These are phyloP conservation scores for Ceratobasidium sp. DNA, from an alignment of 1,284 basidiomycete genomes.

Conservation along the genomic window DNA sequence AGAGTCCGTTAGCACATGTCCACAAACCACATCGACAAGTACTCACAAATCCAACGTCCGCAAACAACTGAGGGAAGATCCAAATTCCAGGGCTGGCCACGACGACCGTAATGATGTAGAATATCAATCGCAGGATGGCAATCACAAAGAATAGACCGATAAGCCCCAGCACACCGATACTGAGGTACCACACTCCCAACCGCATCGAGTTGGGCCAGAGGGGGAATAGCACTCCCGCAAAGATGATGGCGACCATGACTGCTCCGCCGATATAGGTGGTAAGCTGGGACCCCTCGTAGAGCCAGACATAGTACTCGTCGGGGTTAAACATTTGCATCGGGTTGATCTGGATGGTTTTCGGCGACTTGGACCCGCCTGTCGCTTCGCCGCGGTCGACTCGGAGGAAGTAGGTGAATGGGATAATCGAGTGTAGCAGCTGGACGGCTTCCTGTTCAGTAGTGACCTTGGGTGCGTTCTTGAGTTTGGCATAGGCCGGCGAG, in stretches of 20 bases:
- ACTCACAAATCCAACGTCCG: conserved; percentile 98
- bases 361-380: conserved; percentile 71
- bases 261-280: conserved; percentile 91
- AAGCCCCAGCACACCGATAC: conserved; percentile 85
- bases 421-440: conserved; percentile 70
- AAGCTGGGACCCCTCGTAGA: conserved; percentile 94
- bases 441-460: conserved; percentile 80
- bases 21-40: conserved; percentile 16
- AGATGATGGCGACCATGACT: conserved; percentile 91
- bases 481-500: conserved; percentile 89
- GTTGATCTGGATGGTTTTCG: conserved; percentile 81
- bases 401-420: conserved; percentile 89
- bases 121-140: conserved; percentile 90
- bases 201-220: conserved; percentile 94
- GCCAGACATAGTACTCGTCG: conserved; percentile 92
- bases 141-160: conserved; percentile 91
- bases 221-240: conserved; percentile 99
- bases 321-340: conserved; percentile 80
- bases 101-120: conserved; percentile 92
- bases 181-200: conserved; percentile 96
- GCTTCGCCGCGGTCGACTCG: conserved; percentile 82
- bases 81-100: conserved; percentile 91
- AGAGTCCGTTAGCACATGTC: conserved; percentile 26
- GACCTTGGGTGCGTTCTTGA: conserved; percentile 76
- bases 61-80: conserved; percentile 99